Evolutionary conservation across 352 stramenopile species (phyloP).

Genomic region (Thalassiosira hispida): DNA sequence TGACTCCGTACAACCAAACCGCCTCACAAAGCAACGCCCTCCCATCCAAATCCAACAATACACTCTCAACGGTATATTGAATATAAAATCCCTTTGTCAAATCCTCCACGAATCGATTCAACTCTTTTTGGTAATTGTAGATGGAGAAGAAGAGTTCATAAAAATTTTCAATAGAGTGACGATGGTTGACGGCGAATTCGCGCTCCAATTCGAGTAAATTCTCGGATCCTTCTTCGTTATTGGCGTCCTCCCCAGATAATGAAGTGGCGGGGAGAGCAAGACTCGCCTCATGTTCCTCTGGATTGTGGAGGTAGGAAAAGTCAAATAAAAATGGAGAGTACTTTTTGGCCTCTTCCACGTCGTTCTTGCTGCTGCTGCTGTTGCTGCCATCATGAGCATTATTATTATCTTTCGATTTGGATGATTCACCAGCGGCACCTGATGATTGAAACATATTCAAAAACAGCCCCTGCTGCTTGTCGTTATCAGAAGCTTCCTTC

Average conservation of each 20-base stretch:
- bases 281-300: constrained; percentile 93
- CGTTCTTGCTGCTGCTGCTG: not conserved
- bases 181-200: constrained; percentile 91
- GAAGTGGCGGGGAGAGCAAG: constrained; percentile 62
- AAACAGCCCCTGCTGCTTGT: not conserved
- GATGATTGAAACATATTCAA: not conserved
- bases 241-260: constrained; percentile 20
- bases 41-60: constrained; percentile 92
- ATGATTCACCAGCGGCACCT: not conserved
- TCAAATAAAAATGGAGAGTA: constrained; percentile 91
- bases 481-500: not conserved
- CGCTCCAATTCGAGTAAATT: constrained; percentile 90
- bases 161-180: constrained; percentile 88
- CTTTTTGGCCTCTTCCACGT: constrained; percentile 54
- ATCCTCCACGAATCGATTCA: constrained; percentile 92
- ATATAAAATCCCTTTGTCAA: constrained; percentile 94
- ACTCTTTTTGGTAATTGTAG: constrained; percentile 90
- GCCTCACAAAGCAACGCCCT: constrained; percentile 93
- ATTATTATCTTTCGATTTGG: not conserved
- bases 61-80: constrained; percentile 93
- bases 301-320: constrained; percentile 93
- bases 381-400: not conserved
- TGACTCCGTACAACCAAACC: constrained; percentile 94
- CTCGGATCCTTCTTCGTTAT: constrained; percentile 35
- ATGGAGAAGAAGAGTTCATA: constrained; percentile 91